Percentiles rank a stretch among this genome's conserved stretches.
Conservation (phyloP, 2,329 filamentous ascomycete genomes). For the Colletotrichum spaethianum region DNA sequence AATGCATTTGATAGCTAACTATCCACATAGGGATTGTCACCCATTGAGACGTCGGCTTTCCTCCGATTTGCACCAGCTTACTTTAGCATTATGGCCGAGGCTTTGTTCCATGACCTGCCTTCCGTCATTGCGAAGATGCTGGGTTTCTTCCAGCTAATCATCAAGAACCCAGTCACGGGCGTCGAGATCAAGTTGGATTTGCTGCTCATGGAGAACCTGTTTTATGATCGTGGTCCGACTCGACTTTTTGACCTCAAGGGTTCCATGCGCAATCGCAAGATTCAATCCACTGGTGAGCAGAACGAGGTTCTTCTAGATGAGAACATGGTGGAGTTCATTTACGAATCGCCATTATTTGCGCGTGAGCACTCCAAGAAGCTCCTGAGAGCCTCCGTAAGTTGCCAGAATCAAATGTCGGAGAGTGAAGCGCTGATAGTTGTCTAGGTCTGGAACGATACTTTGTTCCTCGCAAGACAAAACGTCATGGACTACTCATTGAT, state of each 20-base stretch:
- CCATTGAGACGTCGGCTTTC: constrained; percentile 94
- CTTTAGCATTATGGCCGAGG: constrained; percentile 97
- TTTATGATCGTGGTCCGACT: constrained; percentile 92
- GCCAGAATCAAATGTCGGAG: not conserved
- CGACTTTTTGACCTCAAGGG: constrained; percentile 97
- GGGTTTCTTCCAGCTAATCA: constrained; percentile 96
- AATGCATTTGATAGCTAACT: constrained; percentile 36
- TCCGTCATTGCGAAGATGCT: constrained; percentile 99
- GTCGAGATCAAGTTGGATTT: constrained; percentile 96
- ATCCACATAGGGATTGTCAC: constrained; percentile 78
- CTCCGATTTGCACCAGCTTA: constrained; percentile 96
- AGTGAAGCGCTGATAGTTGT: not conserved
- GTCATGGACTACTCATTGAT: constrained; percentile 99
- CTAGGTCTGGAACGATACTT: constrained; percentile 90
- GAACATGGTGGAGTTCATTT: constrained; percentile 99
- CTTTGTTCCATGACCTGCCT: constrained; percentile 93
- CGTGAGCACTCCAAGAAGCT: constrained; percentile 97
- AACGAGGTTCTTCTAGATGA: constrained; percentile 98
- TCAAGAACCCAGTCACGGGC: constrained; percentile 93
- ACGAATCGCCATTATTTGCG: constrained; percentile 94
- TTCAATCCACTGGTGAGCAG: constrained; percentile 93
- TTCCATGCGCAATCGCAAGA: constrained; percentile 98
- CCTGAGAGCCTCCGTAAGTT: constrained; percentile 79
- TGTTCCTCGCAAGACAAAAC: constrained; percentile 94
- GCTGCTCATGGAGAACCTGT: constrained; percentile 96